These are phyloP conservation scores for Umbelopsis isabellina DNA, from an alignment of 192 early-diverging fungal species.

Conservation along the genomic window DNA sequence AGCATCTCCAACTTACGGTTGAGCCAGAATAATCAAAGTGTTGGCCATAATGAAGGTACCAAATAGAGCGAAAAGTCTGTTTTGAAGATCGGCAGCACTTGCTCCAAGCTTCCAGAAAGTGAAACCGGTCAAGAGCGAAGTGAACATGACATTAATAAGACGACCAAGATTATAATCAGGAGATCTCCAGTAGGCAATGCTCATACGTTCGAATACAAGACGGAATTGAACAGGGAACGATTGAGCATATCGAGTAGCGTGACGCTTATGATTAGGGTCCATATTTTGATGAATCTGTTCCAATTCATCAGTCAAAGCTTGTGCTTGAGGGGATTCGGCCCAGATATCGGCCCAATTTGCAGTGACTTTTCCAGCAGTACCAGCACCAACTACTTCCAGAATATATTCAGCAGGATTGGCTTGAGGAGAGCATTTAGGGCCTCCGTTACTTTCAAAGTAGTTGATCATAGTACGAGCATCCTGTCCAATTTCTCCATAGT, in stretches of 20 bases:
- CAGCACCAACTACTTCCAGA: constrained; percentile 76
- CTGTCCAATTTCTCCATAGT: constrained; percentile 78
- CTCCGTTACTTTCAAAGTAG: constrained; percentile 79
- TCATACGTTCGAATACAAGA: constrained; percentile 67
- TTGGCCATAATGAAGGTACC: constrained; percentile 65
- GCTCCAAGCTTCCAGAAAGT: constrained; percentile 67
- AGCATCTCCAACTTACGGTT: constrained; percentile 39
- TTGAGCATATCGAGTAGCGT: constrained; percentile 48
- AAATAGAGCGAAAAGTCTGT: constrained; percentile 75
- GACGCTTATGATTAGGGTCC: constrained; percentile 32
- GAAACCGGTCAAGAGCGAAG: constrained; percentile 67
- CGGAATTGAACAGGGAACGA: constrained; percentile 50
- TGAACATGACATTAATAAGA: constrained; percentile 58
- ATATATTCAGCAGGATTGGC: constrained; percentile 90
- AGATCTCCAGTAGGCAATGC: constrained; percentile 69
- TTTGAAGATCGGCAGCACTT: constrained; percentile 61
- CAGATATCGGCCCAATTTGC: constrained; percentile 77
- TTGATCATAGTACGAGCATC: constrained; percentile 65
- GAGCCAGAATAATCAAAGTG: constrained; percentile 69
- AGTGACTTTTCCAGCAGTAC: constrained; percentile 36
- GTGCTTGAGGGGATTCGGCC: constrained; percentile 59
- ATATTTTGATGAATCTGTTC: constrained; percentile 51
- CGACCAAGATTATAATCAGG: constrained; percentile 78
- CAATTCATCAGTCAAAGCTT: constrained; percentile 48
- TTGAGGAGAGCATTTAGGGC: constrained; percentile 59